Base-by-base conservation (phyloP, 2,329 filamentous ascomycete species). In the Alternaria brassicae region DNA sequence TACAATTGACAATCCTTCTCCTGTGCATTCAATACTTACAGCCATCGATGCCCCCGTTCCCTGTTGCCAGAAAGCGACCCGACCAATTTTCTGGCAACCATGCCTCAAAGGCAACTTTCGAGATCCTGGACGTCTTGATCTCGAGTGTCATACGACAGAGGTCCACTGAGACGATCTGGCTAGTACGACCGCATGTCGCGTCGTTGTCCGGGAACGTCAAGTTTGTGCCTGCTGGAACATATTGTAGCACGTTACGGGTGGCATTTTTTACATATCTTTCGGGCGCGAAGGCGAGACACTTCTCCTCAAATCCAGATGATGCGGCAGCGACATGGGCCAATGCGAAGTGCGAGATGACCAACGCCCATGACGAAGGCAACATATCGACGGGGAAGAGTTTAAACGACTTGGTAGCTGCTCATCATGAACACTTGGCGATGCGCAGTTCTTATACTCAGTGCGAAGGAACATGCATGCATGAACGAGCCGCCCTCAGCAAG, bases 121-220 rank as follows among this genome's bases (percentile, higher is more conserved):
- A 73, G 3, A 47, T 28, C 4, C 72, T 72, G 3, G 80, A 81
- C 0, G 80, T 82, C 4, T 72, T 64, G 13, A 83, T 77, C 9
- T 72, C 74, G 52, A 83, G 73, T 2, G 78, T 74, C 21, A 83
- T 68, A 8, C 81, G 78, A 58, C 81, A 83, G 5, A 81, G 27
- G 51, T 80, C 76, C 1, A 67, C 70, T 2, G 74, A 61, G 7
- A 81, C 77, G 1, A 64, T 28, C 57, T 82, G 80, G 17, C 53
- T 75, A 1, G 69, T 55, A 36, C 69, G 71, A 15, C 53, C 63
- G 51, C 80, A 82, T 17, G 70, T 75, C 23, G 73, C 61, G 5
- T 74, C 71, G 42, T 79, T 78, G 62, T 80, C 76, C 13, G 72
- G 65, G 34, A 81, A 69, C 2, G 70, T 71, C 15, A 81, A 52